Evolutionary conservation across 2,329 filamentous ascomycete species (phyloP), one percentile per base, ranked within the genome.

Genomic region (Plenodomus lindquistii): DNA sequence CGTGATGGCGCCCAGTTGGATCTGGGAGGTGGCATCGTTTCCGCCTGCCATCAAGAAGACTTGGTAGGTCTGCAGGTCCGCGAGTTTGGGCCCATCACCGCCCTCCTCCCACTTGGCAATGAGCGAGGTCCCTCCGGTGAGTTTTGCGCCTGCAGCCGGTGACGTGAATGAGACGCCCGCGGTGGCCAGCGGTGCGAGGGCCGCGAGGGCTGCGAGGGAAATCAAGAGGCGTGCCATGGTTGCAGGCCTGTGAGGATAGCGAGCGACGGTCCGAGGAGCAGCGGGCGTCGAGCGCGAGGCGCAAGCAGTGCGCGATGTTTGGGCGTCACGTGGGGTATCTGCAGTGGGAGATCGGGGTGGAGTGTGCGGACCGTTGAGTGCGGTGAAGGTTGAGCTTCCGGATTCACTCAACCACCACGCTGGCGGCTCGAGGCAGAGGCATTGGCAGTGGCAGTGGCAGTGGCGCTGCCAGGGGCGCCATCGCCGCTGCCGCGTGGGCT

Each of bases 11-110:
- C 37, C 20, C 8, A 54, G 36, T 50, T 49, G 36, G 15, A 41
- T 77, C 73, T 78, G 74, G 50, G 73, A 72, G 45, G 67, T 71
- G 16, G 69, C 73, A 2, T 74, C 70, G 62, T 85, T 82, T 38
- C 84, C 82, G 45, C 85, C 85, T 6, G 82, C 80, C 60, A 82
- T 83, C 18, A 88, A 72, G 56, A 80, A 81, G 40, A 88, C 68
- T 51, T 81, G 74, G 66, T 84, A 88, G 16, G 76, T 75, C 2
- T 72, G 66, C 36, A 85, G 73, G 47, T 81, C 75, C 7, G 77
- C 63, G 29, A 85, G 65, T 2, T 71, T 63, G 2, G 83, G 82
- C 37, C 74, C 68, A 17, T 71, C 70, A 35, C 79, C 79, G 21
- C 77, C 78, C 16, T 86, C 83, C 48, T 75, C 73, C 83, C 83